Conservation (phyloP, 805 yeast genomes). For the Candida sakaeoensis region DNA sequence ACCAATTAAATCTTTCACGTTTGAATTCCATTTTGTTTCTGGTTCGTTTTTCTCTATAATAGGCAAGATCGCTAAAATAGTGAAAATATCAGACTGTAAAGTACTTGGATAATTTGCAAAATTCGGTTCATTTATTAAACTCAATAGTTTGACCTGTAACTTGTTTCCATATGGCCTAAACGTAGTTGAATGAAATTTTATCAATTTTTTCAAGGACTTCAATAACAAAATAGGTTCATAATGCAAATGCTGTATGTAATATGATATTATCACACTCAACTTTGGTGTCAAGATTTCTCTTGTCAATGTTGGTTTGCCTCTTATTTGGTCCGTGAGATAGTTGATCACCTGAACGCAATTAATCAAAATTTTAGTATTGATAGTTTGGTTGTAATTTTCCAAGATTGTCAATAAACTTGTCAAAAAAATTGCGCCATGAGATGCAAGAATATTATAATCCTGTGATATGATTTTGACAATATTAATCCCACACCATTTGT, state of each 20-base stretch:
- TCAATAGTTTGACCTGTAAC: conserved; percentile 44
- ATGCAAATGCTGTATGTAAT: conserved; percentile 43
- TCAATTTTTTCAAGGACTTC: conserved; percentile 33
- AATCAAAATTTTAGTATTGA: conserved; percentile 29
- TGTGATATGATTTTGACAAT: conserved; percentile 42
- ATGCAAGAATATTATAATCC: conserved; percentile 35
- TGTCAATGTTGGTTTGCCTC: conserved; percentile 80
- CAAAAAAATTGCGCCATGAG: conserved; percentile 39
- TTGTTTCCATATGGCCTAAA: conserved; percentile 75
- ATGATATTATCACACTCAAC: conserved; percentile 56
- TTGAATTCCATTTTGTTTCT: conserved; percentile 42
- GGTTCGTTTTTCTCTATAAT: conserved; percentile 53
- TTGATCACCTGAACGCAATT: conserved; percentile 39
- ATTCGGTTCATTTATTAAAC: conserved; percentile 28
- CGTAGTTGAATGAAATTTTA: conserved; percentile 66
- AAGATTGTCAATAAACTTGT: conserved; percentile 36
- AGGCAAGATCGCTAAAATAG: conserved; percentile 53
- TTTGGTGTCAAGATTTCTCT: conserved; percentile 83
- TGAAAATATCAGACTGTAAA: conserved; percentile 41
- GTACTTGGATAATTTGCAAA: conserved; percentile 36
- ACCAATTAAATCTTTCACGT: conserved; percentile 44
- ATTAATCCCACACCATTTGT: conserved; percentile 60
- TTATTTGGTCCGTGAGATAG: conserved; percentile 44
- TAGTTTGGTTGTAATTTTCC: conserved; percentile 34
- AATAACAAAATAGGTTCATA: conserved; percentile 31